Base-by-base conservation (phyloP, 352 stramenopile species). In the Globisporangium spinosum region DNA sequence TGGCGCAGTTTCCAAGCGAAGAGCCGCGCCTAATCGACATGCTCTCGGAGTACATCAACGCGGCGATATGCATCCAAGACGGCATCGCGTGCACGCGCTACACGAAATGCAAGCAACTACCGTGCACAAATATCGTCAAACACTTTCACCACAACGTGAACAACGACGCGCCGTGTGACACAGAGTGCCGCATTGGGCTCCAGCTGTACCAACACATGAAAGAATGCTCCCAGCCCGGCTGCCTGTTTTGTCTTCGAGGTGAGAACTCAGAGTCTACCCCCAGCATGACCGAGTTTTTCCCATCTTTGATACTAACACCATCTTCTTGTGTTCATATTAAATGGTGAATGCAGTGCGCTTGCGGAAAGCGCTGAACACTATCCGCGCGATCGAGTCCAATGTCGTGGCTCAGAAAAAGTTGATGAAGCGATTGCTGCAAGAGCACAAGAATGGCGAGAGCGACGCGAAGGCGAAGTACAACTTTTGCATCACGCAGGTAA, bases 221-320 rank as follows among this genome's bases (percentile, higher is more conserved):
- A 29, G 56, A 54, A 23, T 82, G 76, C 55, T 57, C 55, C 2
- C 23, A 25, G 2, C 9, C 27, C 6, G 22, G 7, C 17, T 82
- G 76, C 58, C 64, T 74, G 51, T 78, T 82, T 58, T 82, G 76
- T 57, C 64, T 82, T 20, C 68, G 76, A 75, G 73, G 76, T 82
- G 17, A 22, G 17, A 51, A 20, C 43, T 10, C 17, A 22, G 17
- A 12, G 17, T 57, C 15, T 5, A 29, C 27, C 0, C 29, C n/a
- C n/a, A 43, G 20, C 20, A 40, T 27, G 23, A 23, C 17, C 27
- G 47, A 47, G 38, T 25, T 22, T 17, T 61, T 34, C 17, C 20
- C 10, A 7, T 34, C n/a, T 51, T 60, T 65, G 13, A 38, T 20
- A n/a, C 60, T 65, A 53, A 53, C 32, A 5, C 12, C 13, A 32